Base-by-base conservation (phyloP, 225 moss, liverwort and hornwort species). In the Thuidium tamariscinum region DNA sequence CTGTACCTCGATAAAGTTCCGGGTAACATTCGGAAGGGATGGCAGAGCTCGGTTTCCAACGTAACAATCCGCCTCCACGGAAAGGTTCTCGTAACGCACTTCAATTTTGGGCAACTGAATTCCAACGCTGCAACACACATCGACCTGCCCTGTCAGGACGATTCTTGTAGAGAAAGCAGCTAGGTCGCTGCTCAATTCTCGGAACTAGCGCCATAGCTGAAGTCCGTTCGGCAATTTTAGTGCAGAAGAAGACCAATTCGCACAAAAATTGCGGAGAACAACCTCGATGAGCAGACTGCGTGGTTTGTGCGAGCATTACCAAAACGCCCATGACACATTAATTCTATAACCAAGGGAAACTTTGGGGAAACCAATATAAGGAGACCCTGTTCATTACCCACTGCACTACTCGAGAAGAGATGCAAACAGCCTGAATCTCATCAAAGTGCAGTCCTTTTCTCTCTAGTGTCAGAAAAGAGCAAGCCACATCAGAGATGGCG, bases 71-170 rank as follows among this genome's bases (percentile, higher is more conserved):
- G 93, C 95, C 77, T 93, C 89, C 26, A 95, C 81, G 29, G 92
- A 93, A 63, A 94, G 87, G 44, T 95, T 83, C 30, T 96, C 89
- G 12, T 92, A 96, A 8, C 96, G 95, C 62, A 94, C 94, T 84
- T 96, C 94, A 11, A 95, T 91, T 71, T 86, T 87, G 9, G 95
- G 96, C 77, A 96, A 70, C 75, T 94, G 82, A 37, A 96, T 88
- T 84, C 94, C 96, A 72, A 94, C 95, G 80, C 96, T 96, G 92
- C 62, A 91, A 36, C 76, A 60, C 75, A 76, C 76, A 87, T 21
- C 13, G 29, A 37, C 29, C 30, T 8, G 69, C 55, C 52, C 17
- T 69, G 77, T 89, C 82, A 86, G 55, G 16, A 57, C 11, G 39
- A 56, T 75, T 13, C 55, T 52, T 62, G 34, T 7, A 3, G 13